These are phyloP conservation scores for Theileria annulata DNA, from an alignment of 169 alveolate species.

Conservation along the genomic window DNA sequence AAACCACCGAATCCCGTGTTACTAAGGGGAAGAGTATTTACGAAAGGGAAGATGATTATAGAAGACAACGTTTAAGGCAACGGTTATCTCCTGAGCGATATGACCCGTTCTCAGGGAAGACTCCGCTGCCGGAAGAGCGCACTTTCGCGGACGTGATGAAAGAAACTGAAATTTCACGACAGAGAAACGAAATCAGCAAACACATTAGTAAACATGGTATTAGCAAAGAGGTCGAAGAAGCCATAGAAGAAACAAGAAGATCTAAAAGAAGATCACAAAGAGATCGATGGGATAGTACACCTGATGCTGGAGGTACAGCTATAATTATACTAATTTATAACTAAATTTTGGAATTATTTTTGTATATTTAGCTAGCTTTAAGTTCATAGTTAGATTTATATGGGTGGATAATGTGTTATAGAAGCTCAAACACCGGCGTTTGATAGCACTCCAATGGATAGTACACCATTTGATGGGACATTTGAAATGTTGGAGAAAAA, in stretches of 20 bases:
- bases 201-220: conserved; percentile 26
- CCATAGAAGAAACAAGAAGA: neutral
- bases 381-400: too few species aligned
- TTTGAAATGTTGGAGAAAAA: conserved; percentile 21
- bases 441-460: conserved; percentile 51
- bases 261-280: conserved; percentile 14
- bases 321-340: too few species aligned
- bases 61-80: conserved; percentile 63
- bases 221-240: conserved; percentile 9
- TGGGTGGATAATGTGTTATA: too few species aligned
- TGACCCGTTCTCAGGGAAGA: conserved; percentile 79
- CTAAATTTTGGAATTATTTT: neutral
- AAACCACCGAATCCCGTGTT: neutral
- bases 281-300: conserved; percentile 6
- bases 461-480: conserved; percentile 5
- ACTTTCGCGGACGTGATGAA: conserved; percentile 70
- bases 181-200: conserved; percentile 28
- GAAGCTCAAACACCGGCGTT: conserved; percentile 54
- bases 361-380: neutral
- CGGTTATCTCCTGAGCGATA: conserved; percentile 82
- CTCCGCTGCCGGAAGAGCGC: conserved; percentile 73
- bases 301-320: neutral
- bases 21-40: conserved; percentile 62
- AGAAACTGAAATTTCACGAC: conserved; percentile 48
- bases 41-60: conserved; percentile 69